Evolutionary conservation across 768 basidiomycete species (phyloP), one percentile per base, ranked within the genome.

Genomic region (Nidularia sp.): DNA sequence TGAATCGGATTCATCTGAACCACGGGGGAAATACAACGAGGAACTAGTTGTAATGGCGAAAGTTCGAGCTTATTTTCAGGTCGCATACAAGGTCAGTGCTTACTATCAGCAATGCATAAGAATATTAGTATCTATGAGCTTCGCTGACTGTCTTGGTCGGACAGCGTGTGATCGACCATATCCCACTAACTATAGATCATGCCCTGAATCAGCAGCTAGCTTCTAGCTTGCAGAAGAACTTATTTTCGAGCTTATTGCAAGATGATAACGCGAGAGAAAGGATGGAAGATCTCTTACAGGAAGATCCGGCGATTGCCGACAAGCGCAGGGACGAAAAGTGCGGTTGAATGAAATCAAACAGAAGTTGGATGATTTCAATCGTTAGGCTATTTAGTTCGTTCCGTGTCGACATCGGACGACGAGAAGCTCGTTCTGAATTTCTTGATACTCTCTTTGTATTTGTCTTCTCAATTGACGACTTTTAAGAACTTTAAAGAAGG

Each of bases 41-140:
- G 83, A 80, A 47, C 51, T 83, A 12, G 53, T 60, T 1, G 71
- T 84, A 4, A 80, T 81, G 76, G 77, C 81, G 0, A 75, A 76
- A n/a, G 77, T 83, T 0, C 71, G 74, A 0, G 82, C 80, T 4
- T 85, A 81, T 55, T 84, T 78, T 59, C 73, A 80, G 36, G 70
- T 84, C 0, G 74, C 81, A 4, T 76, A 70, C 66, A 78, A 79
- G 70, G 81, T 80, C 51, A 15, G 65, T 51, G 2, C 22, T 9
- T n/a, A 13, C 13, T 41, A 10, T 10, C 15, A 10, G 15, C 36
- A 41, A 41, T 41, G 36, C 25, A 25, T 25, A 3, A 25, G 25
- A 25, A 25, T 25, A 25, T 25, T 25, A 25, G 3, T 41, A 41
- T 13, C 22, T 22, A 2, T 5, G 25, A 45, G 9, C 2, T 45